Base-by-base conservation (phyloP, 1,139 yeast genomes). In the Meyerozyma elateridarum region DNA sequence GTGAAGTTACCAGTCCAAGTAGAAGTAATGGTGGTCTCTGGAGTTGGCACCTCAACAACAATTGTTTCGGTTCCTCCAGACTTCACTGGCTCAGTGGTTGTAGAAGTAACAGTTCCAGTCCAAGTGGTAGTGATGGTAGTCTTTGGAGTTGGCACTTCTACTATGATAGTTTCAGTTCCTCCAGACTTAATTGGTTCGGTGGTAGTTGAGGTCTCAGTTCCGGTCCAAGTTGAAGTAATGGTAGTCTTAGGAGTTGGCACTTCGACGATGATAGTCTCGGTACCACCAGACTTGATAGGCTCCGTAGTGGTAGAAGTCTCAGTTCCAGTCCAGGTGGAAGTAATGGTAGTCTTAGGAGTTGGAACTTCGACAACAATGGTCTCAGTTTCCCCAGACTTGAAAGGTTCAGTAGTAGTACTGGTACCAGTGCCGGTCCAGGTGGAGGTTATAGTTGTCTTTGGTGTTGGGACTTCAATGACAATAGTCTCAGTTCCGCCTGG, bases 391-490 rank as follows among this genome's bases (percentile, higher is more conserved):
- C 9, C 9, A 18, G 27, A 15, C 18, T 13, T 9, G 27, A 3
- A 13, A 8, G 20, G 20, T 3, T 27, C 19, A 13, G 27, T 24
- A 4, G 17, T 12, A 9, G 18, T 15, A 3, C 13, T 24, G 16
- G 27, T 13, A 15, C 3, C 14, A 6, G 18, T 12, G 5, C 36
- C 42, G 5, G 32, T 11, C 31, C 44, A 34, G 8, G 49, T 40
- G 3, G 36, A 6, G 3, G 36, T 32, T 4, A 33, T 22, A 3
- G 52, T 48, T 1, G 34, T 32, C 0, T 45, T 41, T 6, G 49
- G 44, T 4, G 32, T 33, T 7, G 58, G 49, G 15, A 46, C 42
- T 9, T 44, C 51, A 14, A 54, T 42, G 1, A 41, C 28, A 4
- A 46, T 37, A 8, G 25, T 22, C 11, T 35, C 45, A 11, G 41